A percentile compares a stretch with the other conserved stretches of the same genome.
Conservation (phyloP, 2,329 filamentous ascomycete species). For the Botryotinia narcissicola region DNA sequence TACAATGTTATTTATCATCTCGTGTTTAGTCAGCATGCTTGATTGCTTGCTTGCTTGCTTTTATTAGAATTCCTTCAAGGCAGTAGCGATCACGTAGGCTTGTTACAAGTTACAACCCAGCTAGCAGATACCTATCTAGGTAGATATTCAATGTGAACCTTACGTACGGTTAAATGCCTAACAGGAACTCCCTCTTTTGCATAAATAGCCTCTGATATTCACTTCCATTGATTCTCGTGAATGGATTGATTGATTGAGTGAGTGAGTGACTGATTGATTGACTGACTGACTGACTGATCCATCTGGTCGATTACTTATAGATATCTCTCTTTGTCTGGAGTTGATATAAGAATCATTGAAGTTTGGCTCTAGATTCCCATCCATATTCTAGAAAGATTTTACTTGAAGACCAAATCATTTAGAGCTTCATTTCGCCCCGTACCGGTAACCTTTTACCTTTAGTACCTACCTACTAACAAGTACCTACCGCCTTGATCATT, state of each 20-base stretch:
- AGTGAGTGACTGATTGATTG: not conserved
- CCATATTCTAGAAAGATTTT: not conserved
- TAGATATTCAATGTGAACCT: not conserved
- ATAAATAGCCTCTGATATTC: not conserved
- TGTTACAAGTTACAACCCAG: not conserved
- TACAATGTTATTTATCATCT: not conserved
- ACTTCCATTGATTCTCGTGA: not conserved
- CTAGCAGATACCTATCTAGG: not conserved
- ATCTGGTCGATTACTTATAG: not conserved
- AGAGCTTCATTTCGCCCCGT: not conserved
- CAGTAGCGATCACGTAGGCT: slow-evolving; percentile 14
- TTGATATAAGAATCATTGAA: not conserved
- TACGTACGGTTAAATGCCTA: slow-evolving; percentile 9
- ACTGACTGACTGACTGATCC: not conserved
- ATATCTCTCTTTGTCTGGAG: not conserved
- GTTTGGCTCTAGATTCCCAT: not conserved
- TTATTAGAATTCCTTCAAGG: not conserved
- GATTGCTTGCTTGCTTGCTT: not conserved
- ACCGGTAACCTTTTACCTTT: not conserved
- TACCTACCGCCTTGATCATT: not conserved
- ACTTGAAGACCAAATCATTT: not conserved
- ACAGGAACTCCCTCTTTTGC: not conserved
- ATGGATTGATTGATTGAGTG: not conserved
- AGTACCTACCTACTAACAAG: not conserved
- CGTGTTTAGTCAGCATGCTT: slow-evolving; percentile 1